phyloP scores from a whole-genome alignment of 345 rosid genomes.

The Eucalyptus paniculata region DNA sequence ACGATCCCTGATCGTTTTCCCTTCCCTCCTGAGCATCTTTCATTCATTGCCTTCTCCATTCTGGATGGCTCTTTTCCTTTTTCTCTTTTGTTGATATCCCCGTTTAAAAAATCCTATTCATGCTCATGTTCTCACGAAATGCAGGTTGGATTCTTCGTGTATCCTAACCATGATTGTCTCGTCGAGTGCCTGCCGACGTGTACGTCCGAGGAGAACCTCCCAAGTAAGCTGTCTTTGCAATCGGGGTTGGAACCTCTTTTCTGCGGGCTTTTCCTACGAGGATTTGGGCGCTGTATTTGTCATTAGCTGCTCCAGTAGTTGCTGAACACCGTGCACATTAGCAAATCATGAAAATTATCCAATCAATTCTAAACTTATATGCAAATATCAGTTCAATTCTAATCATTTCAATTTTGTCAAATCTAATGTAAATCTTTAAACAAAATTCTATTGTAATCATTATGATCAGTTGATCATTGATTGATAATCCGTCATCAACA shows the following conservation, averaged over 20 bases:
- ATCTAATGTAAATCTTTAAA: rapidly evolving
- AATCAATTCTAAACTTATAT: no score
- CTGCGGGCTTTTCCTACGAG: no score
- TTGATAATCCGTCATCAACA: rapidly evolving
- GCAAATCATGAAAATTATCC: not conserved
- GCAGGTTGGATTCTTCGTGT: not conserved
- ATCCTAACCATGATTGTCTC: not conserved
- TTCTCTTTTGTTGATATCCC: not conserved
- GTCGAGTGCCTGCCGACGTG: not conserved
- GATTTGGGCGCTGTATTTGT: not conserved
- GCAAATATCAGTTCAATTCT: rapidly evolving
- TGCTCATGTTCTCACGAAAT: not conserved
- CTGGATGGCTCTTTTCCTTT: not conserved
- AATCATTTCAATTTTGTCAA: rapidly evolving
- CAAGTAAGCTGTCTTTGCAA: not conserved
- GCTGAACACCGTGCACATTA: rapidly evolving
- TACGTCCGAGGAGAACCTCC: not conserved
- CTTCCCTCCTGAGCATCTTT: not conserved
- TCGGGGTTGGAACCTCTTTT: rapidly evolving
- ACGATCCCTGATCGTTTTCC: not conserved
- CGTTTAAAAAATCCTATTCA: not conserved
- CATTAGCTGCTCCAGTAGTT: not conserved
- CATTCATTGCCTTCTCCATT: not conserved
- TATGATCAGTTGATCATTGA: rapidly evolving
- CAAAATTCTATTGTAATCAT: rapidly evolving